These are phyloP conservation scores for Trypanosoma theileri DNA, from an alignment of 208 protist genomes.

Conservation along the genomic window DNA sequence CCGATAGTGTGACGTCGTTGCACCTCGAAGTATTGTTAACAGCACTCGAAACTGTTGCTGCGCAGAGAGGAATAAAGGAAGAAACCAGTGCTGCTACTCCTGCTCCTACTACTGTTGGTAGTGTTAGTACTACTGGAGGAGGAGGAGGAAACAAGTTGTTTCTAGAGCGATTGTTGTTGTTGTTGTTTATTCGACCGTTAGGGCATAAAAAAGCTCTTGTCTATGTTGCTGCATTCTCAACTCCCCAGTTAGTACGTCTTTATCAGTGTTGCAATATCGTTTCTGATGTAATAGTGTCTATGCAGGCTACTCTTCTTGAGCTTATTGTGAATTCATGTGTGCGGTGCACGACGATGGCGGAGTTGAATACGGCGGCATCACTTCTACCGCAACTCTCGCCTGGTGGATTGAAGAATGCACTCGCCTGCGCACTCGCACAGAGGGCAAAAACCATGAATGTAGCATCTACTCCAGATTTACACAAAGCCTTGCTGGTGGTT, in stretches of 20 bases:
- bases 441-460: conserved; percentile 26
- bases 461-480: conserved; percentile 20
- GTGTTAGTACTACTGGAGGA: no score
- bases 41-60: conserved; percentile 39
- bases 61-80: background rate
- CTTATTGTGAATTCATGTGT: conserved; percentile 27
- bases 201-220: conserved; percentile 41
- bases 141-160: conserved; percentile 13
- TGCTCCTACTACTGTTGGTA: no score
- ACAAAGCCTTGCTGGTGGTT: conserved; percentile 72
- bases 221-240: conserved; percentile 26
- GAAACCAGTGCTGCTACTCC: no score
- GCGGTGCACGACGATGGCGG: conserved; percentile 23
- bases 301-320: conserved; percentile 44
- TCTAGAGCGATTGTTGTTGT: conserved; percentile 56
- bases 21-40: conserved; percentile 40
- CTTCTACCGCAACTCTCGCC: conserved; percentile 36
- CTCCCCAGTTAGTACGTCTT: conserved; percentile 24
- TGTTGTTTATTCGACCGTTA: conserved; percentile 63
- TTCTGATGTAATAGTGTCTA: conserved; percentile 26
- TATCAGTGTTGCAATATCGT: conserved; percentile 16
- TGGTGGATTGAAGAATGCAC: conserved; percentile 22
- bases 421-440: conserved; percentile 29
- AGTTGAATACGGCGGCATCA: conserved; percentile 48
- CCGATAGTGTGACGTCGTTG: conserved; percentile 6